Conservation (phyloP, 371 early-diverging fungal genomes). For the Fennellomyces sp. region DNA sequence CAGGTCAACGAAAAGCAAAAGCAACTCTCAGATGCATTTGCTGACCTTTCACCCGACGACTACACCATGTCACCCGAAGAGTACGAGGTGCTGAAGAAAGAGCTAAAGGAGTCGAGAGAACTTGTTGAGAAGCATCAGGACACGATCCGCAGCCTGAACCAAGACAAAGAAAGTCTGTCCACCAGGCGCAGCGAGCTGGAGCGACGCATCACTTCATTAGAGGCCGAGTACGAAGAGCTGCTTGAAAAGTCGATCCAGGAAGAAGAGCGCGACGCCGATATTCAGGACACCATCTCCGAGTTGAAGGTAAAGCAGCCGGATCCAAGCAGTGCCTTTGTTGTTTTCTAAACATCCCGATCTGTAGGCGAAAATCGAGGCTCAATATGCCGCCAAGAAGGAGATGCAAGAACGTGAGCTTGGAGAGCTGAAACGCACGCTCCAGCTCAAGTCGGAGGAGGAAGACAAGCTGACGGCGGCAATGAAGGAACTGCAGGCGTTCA, state of each 20-base stretch:
- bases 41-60: slow-evolving; percentile 43
- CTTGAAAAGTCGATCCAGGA: slow-evolving; percentile 93
- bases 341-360: neutral
- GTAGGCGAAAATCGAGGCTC: slow-evolving; percentile 61
- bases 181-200: slow-evolving; percentile 77
- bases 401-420: slow-evolving; percentile 80
- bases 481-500: slow-evolving; percentile 59
- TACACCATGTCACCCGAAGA: slow-evolving; percentile 60
- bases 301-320: slow-evolving; percentile 67
- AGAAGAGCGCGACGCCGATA: slow-evolving; percentile 73
- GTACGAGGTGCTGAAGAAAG: slow-evolving; percentile 74
- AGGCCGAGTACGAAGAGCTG: slow-evolving; percentile 91
- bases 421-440: slow-evolving; percentile 62
- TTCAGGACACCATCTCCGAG: slow-evolving; percentile 75
- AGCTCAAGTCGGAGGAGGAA: slow-evolving; percentile 76
- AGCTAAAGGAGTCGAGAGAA: slow-evolving; percentile 74
- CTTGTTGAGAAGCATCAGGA: slow-evolving; percentile 71
- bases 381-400: slow-evolving; percentile 77
- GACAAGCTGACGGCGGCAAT: slow-evolving; percentile 57
- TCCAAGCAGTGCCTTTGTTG: too few species aligned
- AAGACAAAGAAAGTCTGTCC: slow-evolving; percentile 65
- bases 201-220: slow-evolving; percentile 68
- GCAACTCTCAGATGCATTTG: slow-evolving; percentile 70
- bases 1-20: slow-evolving; percentile 79
- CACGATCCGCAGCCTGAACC: slow-evolving; percentile 63